These are phyloP conservation scores for Microthyrium microscopicum DNA, from an alignment of 2,329 filamentous ascomycete species.

Conservation along the genomic window DNA sequence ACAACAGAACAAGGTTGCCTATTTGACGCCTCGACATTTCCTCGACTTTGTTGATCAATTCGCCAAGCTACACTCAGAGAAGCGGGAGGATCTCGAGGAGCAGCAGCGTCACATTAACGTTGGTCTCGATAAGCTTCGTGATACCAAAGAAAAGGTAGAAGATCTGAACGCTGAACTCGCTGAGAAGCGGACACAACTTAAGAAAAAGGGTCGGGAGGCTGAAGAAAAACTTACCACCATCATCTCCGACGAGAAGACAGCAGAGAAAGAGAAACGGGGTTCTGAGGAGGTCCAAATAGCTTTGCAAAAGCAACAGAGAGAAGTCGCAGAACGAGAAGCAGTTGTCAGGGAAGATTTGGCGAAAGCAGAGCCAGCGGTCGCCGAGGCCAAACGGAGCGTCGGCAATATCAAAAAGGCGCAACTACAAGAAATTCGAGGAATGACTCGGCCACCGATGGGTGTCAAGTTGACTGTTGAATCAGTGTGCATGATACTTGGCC, in stretches of 20 bases:
- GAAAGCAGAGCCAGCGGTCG: slow-evolving; percentile 79
- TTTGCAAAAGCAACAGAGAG: slow-evolving; percentile 74
- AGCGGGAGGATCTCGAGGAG: slow-evolving; percentile 94
- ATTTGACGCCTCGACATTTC: slow-evolving; percentile 90
- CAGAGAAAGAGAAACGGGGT: slow-evolving; percentile 74
- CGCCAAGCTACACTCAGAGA: slow-evolving; percentile 92
- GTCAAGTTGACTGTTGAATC: slow-evolving; percentile 86
- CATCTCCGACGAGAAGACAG: slow-evolving; percentile 89
- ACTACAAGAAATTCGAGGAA: slow-evolving; percentile 90
- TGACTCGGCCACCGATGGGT: slow-evolving; percentile 80
- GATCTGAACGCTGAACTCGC: slow-evolving; percentile 81
- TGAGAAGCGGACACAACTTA: slow-evolving; percentile 84
- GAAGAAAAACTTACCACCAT: slow-evolving; percentile 96
- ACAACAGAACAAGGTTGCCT: slow-evolving; percentile 85
- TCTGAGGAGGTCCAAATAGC: slow-evolving; percentile 80
- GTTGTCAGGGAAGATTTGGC: slow-evolving; percentile 79
- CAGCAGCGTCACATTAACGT: slow-evolving; percentile 97
- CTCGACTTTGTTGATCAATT: slow-evolving; percentile 97
- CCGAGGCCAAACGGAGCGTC: slow-evolving; percentile 87
- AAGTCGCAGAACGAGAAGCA: slow-evolving; percentile 67
- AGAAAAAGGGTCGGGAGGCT: slow-evolving; percentile 85
- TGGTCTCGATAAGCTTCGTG: slow-evolving; percentile 88
- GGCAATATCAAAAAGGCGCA: slow-evolving; percentile 98
- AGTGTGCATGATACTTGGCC: slow-evolving; percentile 87
- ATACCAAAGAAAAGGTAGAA: slow-evolving; percentile 93